phyloP scores from a whole-genome alignment of 2,329 filamentous ascomycete genomes.

The Cladophialophora yegresii region DNA sequence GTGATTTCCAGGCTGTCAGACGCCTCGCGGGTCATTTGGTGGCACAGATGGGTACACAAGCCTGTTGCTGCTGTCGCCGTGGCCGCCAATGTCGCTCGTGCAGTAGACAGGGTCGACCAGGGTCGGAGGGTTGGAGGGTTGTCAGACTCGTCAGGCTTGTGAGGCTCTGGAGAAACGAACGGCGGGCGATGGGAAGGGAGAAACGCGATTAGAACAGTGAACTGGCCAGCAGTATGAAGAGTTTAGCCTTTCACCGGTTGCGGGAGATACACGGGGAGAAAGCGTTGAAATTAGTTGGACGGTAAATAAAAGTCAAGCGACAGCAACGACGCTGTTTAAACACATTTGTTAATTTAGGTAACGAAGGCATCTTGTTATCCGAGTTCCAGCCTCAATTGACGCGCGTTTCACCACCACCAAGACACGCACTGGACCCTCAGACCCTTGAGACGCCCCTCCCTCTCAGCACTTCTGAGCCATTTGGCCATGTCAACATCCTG shows the following conservation, averaged over 20 bases:
- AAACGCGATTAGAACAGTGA: slow-evolving; percentile 10
- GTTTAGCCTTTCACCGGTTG: slow-evolving; percentile 1
- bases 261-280: slow-evolving; percentile 13
- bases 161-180: slow-evolving; percentile 13
- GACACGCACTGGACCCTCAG: neutral
- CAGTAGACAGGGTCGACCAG: slow-evolving; percentile 5
- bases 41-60: neutral
- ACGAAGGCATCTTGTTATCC: slow-evolving; percentile 3
- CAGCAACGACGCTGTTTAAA: neutral
- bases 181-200: slow-evolving; percentile 3
- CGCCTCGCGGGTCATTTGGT: neutral
- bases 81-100: neutral
- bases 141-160: slow-evolving; percentile 8
- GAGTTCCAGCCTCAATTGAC: slow-evolving; percentile 2
- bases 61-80: slow-evolving; percentile 5
- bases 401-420: slow-evolving; percentile 5
- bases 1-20: slow-evolving; percentile 11
- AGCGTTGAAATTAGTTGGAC: slow-evolving; percentile 15
- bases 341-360: neutral
- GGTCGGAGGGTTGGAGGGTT: slow-evolving; percentile 1
- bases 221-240: slow-evolving; percentile 20
- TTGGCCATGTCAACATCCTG: neutral
- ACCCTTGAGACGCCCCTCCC: no score
- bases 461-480: neutral
- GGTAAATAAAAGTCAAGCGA: slow-evolving; percentile 7